These are phyloP conservation scores for Debaryomycetaceae sp. DNA, from an alignment of 1,139 yeast genomes.

Conservation along the genomic window DNA sequence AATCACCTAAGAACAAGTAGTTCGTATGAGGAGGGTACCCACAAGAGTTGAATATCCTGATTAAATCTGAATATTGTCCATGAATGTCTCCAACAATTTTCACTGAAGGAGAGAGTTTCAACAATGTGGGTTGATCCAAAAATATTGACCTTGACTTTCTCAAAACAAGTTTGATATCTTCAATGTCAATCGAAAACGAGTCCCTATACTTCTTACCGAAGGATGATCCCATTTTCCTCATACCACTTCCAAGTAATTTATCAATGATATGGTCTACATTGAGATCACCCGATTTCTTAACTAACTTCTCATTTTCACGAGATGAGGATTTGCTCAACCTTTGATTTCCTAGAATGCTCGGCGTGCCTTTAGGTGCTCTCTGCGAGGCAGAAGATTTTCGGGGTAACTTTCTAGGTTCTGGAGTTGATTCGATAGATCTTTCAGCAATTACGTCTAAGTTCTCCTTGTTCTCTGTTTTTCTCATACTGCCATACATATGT, in stretches of 20 bases:
- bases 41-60: conserved; percentile 89
- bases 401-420: conserved; percentile 20
- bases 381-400: conserved; percentile 1
- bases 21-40: conserved; percentile 98
- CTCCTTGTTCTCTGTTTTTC: conserved; percentile 10
- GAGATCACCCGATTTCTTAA: conserved; percentile 16
- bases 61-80: conserved; percentile 91
- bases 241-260: conserved; percentile 47
- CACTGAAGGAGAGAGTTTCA: conserved; percentile 92
- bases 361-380: not conserved
- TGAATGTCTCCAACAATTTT: conserved; percentile 98
- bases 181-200: conserved; percentile 41
- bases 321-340: not conserved
- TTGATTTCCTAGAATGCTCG: not conserved
- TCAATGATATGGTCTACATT: conserved; percentile 58
- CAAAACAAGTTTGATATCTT: conserved; percentile 65
- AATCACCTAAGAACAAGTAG: conserved; percentile 89
- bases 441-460: conserved; percentile 44
- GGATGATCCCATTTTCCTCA: conserved; percentile 17
- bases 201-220: conserved; percentile 30
- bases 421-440: conserved; percentile 33
- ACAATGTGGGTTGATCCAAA: conserved; percentile 79
- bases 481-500: not conserved
- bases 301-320: not conserved
- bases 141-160: conserved; percentile 82